Evolutionary conservation across 257 asterid genomes (phyloP), one percentile per base, ranked within the genome.

Genomic region (Solanum neorickii): DNA sequence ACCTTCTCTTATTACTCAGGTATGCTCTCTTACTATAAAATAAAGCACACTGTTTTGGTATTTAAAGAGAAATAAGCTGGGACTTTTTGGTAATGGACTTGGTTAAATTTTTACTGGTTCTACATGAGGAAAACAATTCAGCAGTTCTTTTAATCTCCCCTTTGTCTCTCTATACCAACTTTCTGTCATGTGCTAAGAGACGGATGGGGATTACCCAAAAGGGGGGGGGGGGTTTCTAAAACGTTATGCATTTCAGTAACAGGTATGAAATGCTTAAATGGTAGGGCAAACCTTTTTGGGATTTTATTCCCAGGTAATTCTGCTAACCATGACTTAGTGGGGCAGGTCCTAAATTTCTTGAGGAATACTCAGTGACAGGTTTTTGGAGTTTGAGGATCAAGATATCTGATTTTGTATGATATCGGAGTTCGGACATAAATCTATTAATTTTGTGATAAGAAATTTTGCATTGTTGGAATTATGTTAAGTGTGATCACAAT

Each of bases 1-100:
- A n/a, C 92, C 93, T 69, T 94, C 98, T 46, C 87, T 93, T 72
- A 89, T 94, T 89, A 95, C 99, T 90, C 99, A 94, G 98, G 98
- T 96, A 86, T 52, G 42, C 83, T 87, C 66, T 85, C 13, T 87
- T 86, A 47, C 29, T 31, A 11, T 84, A 49, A 72, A 68, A 29
- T 31, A 31, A 33, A 33, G 35, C 44, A 29, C 44, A 9, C 6
- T n/a, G 87, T 37, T 27, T 84, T 66, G 31, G 29, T 80, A 49
- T 29, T 27, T 80, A 80, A 80, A 10, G 42, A 80, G 68, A 80
- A 47, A 80, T 80, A 41, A 23, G 27, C 65, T 78, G 41, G 16
- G 42, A 25, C 37, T 16, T 27, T 27, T 25, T 80, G 68, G 52
- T 80, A 47, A 47, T 80, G 84, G 66, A 80, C 16, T 47, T 47